These are phyloP conservation scores for Graphilbum sp. DNA, from an alignment of 2,329 filamentous ascomycete genomes.

Conservation along the genomic window DNA sequence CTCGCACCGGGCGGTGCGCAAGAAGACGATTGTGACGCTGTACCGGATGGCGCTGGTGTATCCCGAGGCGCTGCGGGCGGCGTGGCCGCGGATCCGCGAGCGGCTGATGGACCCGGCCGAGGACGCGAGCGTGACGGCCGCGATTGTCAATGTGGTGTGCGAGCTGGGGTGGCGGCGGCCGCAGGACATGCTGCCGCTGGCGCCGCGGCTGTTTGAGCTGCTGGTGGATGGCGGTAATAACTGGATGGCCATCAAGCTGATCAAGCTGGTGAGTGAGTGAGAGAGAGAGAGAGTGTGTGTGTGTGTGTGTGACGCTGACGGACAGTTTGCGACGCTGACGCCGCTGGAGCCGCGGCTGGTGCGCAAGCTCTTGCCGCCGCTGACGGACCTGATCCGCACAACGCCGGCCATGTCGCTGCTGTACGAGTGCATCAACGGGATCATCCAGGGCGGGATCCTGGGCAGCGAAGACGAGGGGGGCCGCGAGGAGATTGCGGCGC, in stretches of 20 bases:
- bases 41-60: slow-evolving; percentile 93
- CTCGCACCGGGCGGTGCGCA: slow-evolving; percentile 69
- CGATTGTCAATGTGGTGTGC: slow-evolving; percentile 92
- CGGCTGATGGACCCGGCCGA: slow-evolving; percentile 78
- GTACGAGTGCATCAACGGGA: slow-evolving; percentile 97
- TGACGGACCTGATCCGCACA: slow-evolving; percentile 85
- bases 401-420: slow-evolving; percentile 95
- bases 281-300: too few species aligned
- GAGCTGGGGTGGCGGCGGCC: slow-evolving; percentile 89
- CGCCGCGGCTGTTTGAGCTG: slow-evolving; percentile 80
- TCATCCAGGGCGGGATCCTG: slow-evolving; percentile 90
- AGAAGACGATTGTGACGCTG: slow-evolving; percentile 90
- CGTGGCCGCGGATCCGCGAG: slow-evolving; percentile 97
- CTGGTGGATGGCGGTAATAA: slow-evolving; percentile 89
- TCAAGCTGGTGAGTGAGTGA: slow-evolving; percentile 62
- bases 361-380: slow-evolving; percentile 75
- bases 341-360: slow-evolving; percentile 83
- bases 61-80: slow-evolving; percentile 77
- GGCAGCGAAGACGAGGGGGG: slow-evolving; percentile 62
- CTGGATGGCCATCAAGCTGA: slow-evolving; percentile 99
- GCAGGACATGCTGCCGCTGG: slow-evolving; percentile 82
- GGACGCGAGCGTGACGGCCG: slow-evolving; percentile 83
- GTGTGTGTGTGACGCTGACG: too few species aligned
- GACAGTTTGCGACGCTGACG: slow-evolving; percentile 80
- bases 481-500: slow-evolving; percentile 75